Base-by-base conservation (phyloP, 148 eudicot genomes). In the Chenopodium album region DNA sequence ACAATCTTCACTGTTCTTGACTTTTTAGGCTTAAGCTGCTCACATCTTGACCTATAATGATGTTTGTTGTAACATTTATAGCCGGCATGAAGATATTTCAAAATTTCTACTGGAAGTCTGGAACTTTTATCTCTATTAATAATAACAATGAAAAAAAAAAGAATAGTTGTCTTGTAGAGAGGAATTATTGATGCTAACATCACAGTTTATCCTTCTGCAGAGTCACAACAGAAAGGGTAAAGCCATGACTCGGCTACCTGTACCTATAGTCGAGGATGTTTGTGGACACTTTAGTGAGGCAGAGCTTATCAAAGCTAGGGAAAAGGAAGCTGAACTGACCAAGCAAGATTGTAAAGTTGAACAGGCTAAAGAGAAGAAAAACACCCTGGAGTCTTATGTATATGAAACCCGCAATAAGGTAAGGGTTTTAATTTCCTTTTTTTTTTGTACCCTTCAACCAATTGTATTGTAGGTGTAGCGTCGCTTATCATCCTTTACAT, bases 391-490 rank as follows among this genome's bases (percentile, higher is more conserved):
- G 87, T 87, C 98, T 76, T 96, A 87, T 88, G 99, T 96, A 70
- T 96, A 96, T 70, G 99, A 92, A 78, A 91, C 97, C 60, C 94
- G 99, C 76, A 94, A 83, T 83, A 96, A 96, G 99, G 99, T 95
- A 90, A 19, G 47, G 60, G 63, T 60, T 34, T 23, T 23, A 23
- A 23, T 23, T 23, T 23, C 23, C 23, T 23, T 23, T 23, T 34
- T 3, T 34, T 34, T 34, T 34, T 34, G 2, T 4, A 4, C 37
- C 37, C 37, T 34, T 34, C 37, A 34, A 2, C 37, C 41, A 34
- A 4, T 34, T 4, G 41, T 34, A 34, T 34, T 34, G 7, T 41
- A 8, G 44, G 44, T 41, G 1, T 41, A 41, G 44, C 44, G 6
- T 41, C 44, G 6, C 8, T 6, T 41, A 41, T 41, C 44, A 41